Evolutionary conservation across 2,329 filamentous ascomycete genomes (phyloP), one percentile per base, ranked within the genome.

Genomic region (Cladophialophora immunda): DNA sequence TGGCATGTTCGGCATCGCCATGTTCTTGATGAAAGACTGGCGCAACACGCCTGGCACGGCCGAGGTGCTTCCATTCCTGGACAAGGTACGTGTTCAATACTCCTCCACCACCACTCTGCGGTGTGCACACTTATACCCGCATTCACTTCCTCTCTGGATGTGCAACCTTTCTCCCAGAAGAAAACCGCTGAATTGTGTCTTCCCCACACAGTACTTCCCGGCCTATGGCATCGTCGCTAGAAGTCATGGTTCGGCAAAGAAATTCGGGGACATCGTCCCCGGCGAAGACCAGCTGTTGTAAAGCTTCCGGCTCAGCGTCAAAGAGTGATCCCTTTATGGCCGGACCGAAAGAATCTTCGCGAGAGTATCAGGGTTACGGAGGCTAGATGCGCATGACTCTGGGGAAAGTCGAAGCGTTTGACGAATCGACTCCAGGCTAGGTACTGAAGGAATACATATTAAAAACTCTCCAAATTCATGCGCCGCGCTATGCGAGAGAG

Each of bases 1-100:
- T 50, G 67, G 83, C 17, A 75, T 89, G 66, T 91, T 92, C 72
- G 82, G 83, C 29, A 89, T 92, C 67, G 80, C 89, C 17, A 86
- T 85, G 73, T 89, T 92, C 71, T 78, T 92, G 62, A 91, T 92
- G 89, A 83, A 89, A 36, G 89, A 92, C 75, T 92, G 89, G 89
- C 82, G 89, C 54, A 80, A 81, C 68, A 83, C 80, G 8, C 84
- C 84, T 8, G 87, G 86, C 38, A 79, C 84, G 29, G 73, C 76
- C 34, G 82, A 89, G 78, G 76, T 92, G 3, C 78, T 91, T 66
- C 88, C 89, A 13, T 90, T 83, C 77, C 78, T 92, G 58, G 88
- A 90, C 75, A 81, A 81, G 78, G 65, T 67, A 56, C n/a, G 61
- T 64, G 80, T 75, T 72, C 19, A 76, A 73, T 27, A 9, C 6